A percentile compares a stretch with the other conserved stretches of the same genome.
phyloP scores from a whole-genome alignment of 2,329 filamentous ascomycete genomes.

The Sclerotinia spermophila region DNA sequence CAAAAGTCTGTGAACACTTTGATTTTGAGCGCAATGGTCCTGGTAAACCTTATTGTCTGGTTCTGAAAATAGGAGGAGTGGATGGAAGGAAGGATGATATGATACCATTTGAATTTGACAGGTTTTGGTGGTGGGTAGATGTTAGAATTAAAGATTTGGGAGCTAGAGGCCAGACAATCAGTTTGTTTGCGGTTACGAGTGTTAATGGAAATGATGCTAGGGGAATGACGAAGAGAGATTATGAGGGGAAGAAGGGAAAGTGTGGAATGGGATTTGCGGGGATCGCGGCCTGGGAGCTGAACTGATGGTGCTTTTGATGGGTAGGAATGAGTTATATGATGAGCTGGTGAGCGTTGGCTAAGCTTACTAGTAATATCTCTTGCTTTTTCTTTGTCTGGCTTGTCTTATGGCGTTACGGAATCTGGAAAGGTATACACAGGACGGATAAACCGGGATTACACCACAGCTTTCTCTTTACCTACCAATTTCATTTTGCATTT shows the following conservation, averaged over 20 bases:
- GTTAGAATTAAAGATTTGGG: constrained; percentile 64
- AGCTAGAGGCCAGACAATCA: constrained; percentile 63
- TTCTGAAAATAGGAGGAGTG: constrained; percentile 62
- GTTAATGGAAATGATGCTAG: constrained; percentile 39
- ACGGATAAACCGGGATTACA: neutral
- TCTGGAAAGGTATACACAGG: neutral
- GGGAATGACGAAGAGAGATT: constrained; percentile 33
- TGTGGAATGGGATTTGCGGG: constrained; percentile 33
- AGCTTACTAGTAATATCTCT: neutral
- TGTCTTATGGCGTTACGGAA: neutral
- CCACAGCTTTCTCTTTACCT: neutral
- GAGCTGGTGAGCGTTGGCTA: neutral
- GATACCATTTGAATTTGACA: constrained; percentile 72
- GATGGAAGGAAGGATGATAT: constrained; percentile 66
- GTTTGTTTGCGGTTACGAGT: constrained; percentile 57
- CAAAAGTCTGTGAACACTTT: constrained; percentile 79
- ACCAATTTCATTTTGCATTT: neutral
- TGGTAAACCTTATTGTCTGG: constrained; percentile 64
- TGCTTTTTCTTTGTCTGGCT: too few species aligned
- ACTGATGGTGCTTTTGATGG: constrained; percentile 14
- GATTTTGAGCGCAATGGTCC: constrained; percentile 63
- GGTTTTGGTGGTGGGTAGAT: constrained; percentile 78
- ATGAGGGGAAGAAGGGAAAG: constrained; percentile 33
- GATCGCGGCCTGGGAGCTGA: constrained; percentile 35
- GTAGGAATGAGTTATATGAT: too few species aligned